Evolutionary conservation across 169 alveolate genomes (phyloP), one percentile per base, ranked within the genome.

Genomic region (Miamiensis avidus): DNA sequence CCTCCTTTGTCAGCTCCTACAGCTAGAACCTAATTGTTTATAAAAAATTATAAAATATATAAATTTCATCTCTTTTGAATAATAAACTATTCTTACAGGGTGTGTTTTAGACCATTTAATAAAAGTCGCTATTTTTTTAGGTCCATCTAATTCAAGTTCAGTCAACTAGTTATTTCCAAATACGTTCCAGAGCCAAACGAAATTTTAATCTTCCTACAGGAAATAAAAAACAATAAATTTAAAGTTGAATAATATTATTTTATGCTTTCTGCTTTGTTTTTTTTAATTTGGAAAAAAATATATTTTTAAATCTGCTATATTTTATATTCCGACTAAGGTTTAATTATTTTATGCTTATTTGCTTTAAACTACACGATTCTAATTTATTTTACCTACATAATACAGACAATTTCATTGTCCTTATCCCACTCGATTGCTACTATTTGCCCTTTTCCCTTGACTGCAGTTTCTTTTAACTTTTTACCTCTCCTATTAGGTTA

Each of bases 1-100:
- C 93, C 90, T 16, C 98, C 98, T 79, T 97, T 97, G 83, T 94
- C 95, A 64, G 98, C 90, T 34, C 97, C 98, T 29, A 97, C 93
- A 29, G 94, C 96, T 49, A 97, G 93, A 20, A 92, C 69, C 69
- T 49, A 11, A 11, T 11, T 11, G 20, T 49, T 11, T 49, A 49
- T 4, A 49, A 49, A 49, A 11, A 11, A 49, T 49, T 11, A 11
- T 49, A 49, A 49, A 49, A 11, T 49, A 49, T 49, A 49, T 20
- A 49, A 49, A 4, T 49, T 49, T 49, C 20, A 49, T 49, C 4
- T 11, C 4, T 11, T 4, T 11, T 49, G 20, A 11, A 49, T 49
- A 49, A 49, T 11, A 11, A 20, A 4, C 20, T 49, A 11, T 49
- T 49, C 4, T 49, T 49, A 49, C 89, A 20, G 97, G 96, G 78